Evolutionary conservation across 192 early-diverging fungal genomes (phyloP).

Genomic region (Funneliformis mosseae): DNA sequence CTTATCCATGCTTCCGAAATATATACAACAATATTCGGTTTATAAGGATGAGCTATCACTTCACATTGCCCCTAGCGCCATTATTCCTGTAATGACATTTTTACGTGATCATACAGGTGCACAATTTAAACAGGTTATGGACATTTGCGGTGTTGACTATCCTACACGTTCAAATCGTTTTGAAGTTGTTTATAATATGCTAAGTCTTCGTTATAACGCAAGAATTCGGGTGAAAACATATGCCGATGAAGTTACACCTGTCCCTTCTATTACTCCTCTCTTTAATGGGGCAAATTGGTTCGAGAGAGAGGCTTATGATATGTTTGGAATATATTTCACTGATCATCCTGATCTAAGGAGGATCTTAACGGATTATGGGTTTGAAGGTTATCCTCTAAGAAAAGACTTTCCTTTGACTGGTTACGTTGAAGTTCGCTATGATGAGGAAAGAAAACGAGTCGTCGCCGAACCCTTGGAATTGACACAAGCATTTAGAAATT

Average conservation of each 20-base stretch:
- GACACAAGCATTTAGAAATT: slow-evolving; percentile 93
- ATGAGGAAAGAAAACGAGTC: slow-evolving; percentile 98
- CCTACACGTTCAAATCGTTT: slow-evolving; percentile 92
- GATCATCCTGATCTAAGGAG: slow-evolving; percentile 95
- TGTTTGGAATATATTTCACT: slow-evolving; percentile 97
- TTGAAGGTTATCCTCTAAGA: slow-evolving; percentile 91
- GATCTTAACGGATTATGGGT: slow-evolving; percentile 98
- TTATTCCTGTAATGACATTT: slow-evolving; percentile 83
- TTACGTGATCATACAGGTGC: slow-evolving; percentile 89
- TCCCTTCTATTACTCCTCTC: slow-evolving; percentile 82
- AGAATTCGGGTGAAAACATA: slow-evolving; percentile 98
- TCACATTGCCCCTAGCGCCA: slow-evolving; percentile 82
- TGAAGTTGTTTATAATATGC: slow-evolving; percentile 94
- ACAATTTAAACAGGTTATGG: slow-evolving; percentile 91
- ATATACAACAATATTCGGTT: slow-evolving; percentile 94
- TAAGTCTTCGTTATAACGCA: slow-evolving; percentile 84
- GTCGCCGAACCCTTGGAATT: slow-evolving; percentile 95
- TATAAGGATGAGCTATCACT: slow-evolving; percentile 99
- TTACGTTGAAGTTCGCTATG: slow-evolving; percentile 98
- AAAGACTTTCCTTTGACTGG: slow-evolving; percentile 99
- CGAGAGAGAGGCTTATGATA: slow-evolving; percentile 98
- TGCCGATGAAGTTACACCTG: slow-evolving; percentile 85
- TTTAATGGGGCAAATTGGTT: slow-evolving; percentile 94
- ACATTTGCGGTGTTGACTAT: slow-evolving; percentile 91
- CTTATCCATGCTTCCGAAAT: slow-evolving; percentile 85